Base-by-base conservation (phyloP, 164 flowering plant genomes). In the Kalanchoe fedtschenkoi region DNA sequence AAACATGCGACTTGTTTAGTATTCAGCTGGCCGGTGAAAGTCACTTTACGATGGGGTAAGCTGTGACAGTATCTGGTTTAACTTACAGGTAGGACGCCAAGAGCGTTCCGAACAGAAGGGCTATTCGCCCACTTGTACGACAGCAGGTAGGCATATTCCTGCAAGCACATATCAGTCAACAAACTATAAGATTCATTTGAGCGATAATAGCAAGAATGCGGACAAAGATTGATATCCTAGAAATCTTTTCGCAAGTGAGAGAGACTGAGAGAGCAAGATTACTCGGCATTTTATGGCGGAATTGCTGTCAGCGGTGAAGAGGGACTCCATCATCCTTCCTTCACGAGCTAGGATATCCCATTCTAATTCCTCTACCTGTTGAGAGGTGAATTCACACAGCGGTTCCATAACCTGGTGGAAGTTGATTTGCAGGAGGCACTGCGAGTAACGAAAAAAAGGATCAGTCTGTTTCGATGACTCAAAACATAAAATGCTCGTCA, bases 41-140 rank as follows among this genome's bases (percentile, higher is more conserved):
- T 33, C 19, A n/a, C 15, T 15, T 13, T 39, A 1, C 5, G 3
- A 11, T 11, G 19, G 1, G 11, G 13, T 19, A 19, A 11, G 1
- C 3, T 9, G 21, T 15, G n/a, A n/a, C n/a, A 63, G 34, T 10
- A 24, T 1, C 2, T 29, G 5, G 6, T n/a, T 33, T 34, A 13
- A 63, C 64, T 9, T 61, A 66, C 69, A 4, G 61, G 61, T 30
- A 39, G 54, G 34, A 67, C 70, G 9, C 34, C 6, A 6, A 67
- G 61, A 42, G 70, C 70, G 0, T 11, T 41, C 26, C 41, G 70
- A 19, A 67, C 70, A 21, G 11, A 13, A 38, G 46, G 22, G 35
- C 71, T 55, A 46, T 74, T 74, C 56, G 68, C 63, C 74, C 74
- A 74, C n/a, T 41, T 59, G 41, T 62, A 56, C 1, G 71, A 62